These are phyloP conservation scores for Bipolaris victoriae DNA, from an alignment of 2,329 filamentous ascomycete genomes.

Conservation along the genomic window DNA sequence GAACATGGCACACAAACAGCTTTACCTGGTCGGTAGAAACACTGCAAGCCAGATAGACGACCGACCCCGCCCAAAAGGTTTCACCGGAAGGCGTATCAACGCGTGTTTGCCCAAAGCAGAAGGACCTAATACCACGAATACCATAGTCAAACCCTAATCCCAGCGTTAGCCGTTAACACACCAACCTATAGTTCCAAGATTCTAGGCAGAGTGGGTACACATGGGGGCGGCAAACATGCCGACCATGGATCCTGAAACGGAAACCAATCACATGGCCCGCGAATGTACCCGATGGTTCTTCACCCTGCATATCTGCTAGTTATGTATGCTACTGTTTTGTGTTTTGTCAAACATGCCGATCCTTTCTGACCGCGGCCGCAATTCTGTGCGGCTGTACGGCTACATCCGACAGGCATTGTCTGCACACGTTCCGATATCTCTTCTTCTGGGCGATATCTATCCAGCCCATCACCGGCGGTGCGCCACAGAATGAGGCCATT, in stretches of 20 bases:
- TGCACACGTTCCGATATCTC: constrained; percentile 3
- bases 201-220: constrained; percentile 3
- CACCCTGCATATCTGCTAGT: constrained; percentile 8
- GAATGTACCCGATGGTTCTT: constrained; percentile 8
- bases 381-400: constrained; percentile 4
- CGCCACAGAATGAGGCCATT: not conserved
- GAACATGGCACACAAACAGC: not conserved
- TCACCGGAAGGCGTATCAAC: constrained; percentile 9
- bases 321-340: not conserved
- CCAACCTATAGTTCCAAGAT: not conserved
- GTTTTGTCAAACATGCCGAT: constrained; percentile 6
- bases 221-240: not conserved
- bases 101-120: not conserved
- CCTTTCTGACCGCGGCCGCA: constrained; percentile 13
- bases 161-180: not conserved
- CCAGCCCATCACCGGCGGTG: not conserved
- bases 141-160: constrained; percentile 2
- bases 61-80: not conserved
- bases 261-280: constrained; percentile 9
- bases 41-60: constrained; percentile 1
- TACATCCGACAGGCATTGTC: not conserved
- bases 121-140: not conserved
- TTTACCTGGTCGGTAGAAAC: not conserved
- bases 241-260: not conserved
- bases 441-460: constrained; percentile 17